Evolutionary conservation across 805 yeast species (phyloP), one percentile per base, ranked within the genome.

Genomic region (Metschnikowia anglica): DNA sequence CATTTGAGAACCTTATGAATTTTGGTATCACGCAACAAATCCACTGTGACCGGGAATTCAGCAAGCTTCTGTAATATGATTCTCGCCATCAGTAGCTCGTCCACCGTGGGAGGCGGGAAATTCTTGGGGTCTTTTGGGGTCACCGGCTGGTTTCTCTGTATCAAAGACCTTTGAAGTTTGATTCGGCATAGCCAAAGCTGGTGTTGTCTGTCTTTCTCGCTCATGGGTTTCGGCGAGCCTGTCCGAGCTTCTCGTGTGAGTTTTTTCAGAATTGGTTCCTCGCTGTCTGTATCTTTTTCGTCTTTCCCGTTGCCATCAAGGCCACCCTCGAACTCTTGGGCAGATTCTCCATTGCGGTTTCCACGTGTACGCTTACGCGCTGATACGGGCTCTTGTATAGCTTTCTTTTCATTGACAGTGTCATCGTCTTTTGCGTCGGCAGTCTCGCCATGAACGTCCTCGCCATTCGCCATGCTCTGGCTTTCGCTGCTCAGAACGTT

Each of bases 1-100:
- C 77, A 76, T 53, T 71, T 74, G 45, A 77, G 54, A 1, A 77
- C 80, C 55, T 77, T 77, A 53, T 76, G 80, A 39, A 77, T 61
- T 51, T 75, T 77, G 12, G 80, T 73, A 17, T 59, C 58, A 37
- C 61, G 63, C 44, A 77, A 61, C 16, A 75, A 53, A 12, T 69
- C 71, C 16, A 62, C 56, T 21, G 55, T 63, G 26, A 76, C 66
- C 1, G 75, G 68, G 44, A 74, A 71, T 13, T 68, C 70, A 18
- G 65, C 71, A 17, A 77, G 56, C 27, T 73, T 64, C 41, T 64
- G 58, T 30, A 76, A 60, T 11, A 67, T 64, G 40, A 67, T 55
- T 34, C 75, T 48, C 3, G 74, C 70, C 17, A 65, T 62, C 51
- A 62, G 61, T 46, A 74, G 66, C 43, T 73, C 77, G 36, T 68